A percentile compares a stretch with the other conserved stretches of the same genome.
Conservation (phyloP, 139 green algal genomes). For the Deuterostichococcus epilithicus region DNA sequence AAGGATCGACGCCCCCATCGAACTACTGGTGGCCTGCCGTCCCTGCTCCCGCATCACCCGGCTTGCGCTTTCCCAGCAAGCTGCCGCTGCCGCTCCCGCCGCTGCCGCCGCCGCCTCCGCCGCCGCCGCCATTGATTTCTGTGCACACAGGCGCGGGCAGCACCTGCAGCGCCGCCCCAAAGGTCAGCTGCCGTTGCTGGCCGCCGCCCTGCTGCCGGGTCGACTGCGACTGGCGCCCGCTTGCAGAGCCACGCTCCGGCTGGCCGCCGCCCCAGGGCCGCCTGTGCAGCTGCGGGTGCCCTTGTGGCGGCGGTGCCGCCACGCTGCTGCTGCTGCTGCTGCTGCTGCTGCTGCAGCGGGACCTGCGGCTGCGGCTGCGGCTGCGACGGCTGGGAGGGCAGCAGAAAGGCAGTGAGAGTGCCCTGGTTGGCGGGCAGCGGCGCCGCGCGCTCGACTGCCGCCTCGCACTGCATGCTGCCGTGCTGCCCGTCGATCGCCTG, state of each 20-base stretch:
- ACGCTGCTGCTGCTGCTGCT: background rate
- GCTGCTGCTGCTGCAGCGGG: background rate
- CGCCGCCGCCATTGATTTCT: too few species aligned
- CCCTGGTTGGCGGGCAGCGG: background rate
- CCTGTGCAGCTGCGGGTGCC: background rate
- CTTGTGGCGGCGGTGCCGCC: too few species aligned
- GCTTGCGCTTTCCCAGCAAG: background rate
- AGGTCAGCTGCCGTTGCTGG: background rate
- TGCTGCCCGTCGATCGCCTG: conserved; percentile 4
- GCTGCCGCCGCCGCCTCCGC: too few species aligned
- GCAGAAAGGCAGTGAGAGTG: conserved; percentile 1
- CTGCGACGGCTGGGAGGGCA: background rate
- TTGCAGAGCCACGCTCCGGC: too few species aligned
- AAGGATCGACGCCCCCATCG: too few species aligned
- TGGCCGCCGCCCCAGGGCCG: too few species aligned
- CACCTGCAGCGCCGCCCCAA: too few species aligned
- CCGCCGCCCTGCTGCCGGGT: too few species aligned
- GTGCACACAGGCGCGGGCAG: too few species aligned
- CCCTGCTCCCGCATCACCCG: too few species aligned
- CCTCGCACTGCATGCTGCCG: background rate
- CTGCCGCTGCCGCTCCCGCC: background rate
- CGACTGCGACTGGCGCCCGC: too few species aligned
- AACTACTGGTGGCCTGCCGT: too few species aligned
- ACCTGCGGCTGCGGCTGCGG: background rate
- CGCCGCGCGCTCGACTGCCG: background rate